Percentiles rank a stretch among this genome's conserved stretches.
phyloP scores from a whole-genome alignment of 208 protist genomes.

The Phytomonas francai region DNA sequence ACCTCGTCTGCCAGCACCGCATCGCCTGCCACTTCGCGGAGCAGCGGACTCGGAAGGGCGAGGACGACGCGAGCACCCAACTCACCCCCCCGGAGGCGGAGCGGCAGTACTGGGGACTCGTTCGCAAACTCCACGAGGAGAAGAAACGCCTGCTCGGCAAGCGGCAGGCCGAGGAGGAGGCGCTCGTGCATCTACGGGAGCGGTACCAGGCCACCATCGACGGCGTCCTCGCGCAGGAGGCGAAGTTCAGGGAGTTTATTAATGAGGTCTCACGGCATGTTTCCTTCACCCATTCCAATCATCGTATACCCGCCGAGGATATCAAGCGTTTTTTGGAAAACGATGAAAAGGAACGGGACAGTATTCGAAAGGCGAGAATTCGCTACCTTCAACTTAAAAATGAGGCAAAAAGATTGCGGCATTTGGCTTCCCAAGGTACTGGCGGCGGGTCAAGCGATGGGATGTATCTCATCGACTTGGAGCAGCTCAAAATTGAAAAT shows the following conservation, averaged over 20 bases:
- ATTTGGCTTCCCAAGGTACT: constrained; percentile 17
- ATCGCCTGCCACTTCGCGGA: constrained; percentile 68
- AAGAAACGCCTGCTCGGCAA: constrained; percentile 25
- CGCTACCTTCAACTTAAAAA: constrained; percentile 90
- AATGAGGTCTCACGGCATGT: constrained; percentile 36
- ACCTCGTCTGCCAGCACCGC: constrained; percentile 58
- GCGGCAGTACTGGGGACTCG: constrained; percentile 62
- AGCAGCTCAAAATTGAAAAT: constrained; percentile 99
- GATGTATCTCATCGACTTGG: constrained; percentile 98
- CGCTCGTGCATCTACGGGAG: constrained; percentile 35
- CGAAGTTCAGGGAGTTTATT: constrained; percentile 69
- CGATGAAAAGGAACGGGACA: constrained; percentile 62
- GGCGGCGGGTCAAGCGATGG: constrained; percentile 54
- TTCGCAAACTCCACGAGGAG: constrained; percentile 66
- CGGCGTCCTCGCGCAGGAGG: constrained; percentile 47
- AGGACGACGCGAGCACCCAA: constrained; percentile 29
- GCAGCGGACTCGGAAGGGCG: constrained; percentile 67
- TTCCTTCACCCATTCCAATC: constrained; percentile 68
- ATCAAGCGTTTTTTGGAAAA: constrained; percentile 66
- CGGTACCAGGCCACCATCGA: constrained; percentile 62
- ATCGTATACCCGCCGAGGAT: constrained; percentile 51
- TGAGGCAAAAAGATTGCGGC: constrained; percentile 56
- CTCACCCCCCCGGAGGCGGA: constrained; percentile 58
- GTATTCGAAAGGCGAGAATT: constrained; percentile 81
- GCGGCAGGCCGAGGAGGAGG: constrained; percentile 27